phyloP scores from a whole-genome alignment of 176 grass and related monocot genomes.

The Musa itinerans region DNA sequence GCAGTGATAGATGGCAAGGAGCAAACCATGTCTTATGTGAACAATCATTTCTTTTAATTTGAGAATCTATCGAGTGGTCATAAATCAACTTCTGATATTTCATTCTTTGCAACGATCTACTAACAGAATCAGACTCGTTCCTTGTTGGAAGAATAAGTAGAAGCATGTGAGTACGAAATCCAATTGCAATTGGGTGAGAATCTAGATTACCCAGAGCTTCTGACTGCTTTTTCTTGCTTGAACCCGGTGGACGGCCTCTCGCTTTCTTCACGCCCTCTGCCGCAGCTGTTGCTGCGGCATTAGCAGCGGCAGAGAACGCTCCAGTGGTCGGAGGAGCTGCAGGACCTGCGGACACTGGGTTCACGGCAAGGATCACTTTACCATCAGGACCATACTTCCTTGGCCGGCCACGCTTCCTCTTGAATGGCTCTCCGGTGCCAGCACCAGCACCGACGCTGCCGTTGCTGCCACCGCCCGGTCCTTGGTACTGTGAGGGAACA shows the following conservation, averaged over 20 bases:
- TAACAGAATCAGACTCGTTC: background rate
- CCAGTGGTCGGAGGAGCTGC: conserved; percentile 21
- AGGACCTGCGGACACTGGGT: conserved; percentile 25
- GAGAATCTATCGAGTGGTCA: too few relatives aligned
- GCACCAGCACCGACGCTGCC: conserved; percentile 7
- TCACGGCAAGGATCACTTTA: conserved; percentile 44
- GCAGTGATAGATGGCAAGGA: background rate
- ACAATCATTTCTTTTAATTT: background rate
- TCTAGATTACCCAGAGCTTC: conserved; percentile 42
- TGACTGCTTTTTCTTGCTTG: conserved; percentile 57
- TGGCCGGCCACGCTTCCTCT: conserved; percentile 86
- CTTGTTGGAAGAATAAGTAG: background rate
- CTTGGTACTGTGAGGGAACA: conserved; percentile 31
- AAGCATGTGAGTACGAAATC: conserved; percentile 1
- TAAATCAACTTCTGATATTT: background rate
- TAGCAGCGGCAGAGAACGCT: conserved; percentile 27
- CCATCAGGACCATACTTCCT: conserved; percentile 81
- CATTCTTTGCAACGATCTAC: background rate
- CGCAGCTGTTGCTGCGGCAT: conserved; percentile 22
- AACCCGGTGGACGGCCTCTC: conserved; percentile 76
- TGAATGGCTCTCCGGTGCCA: conserved; percentile 41
- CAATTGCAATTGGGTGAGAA: background rate
- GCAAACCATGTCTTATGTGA: background rate
- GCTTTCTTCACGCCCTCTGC: conserved; percentile 47
- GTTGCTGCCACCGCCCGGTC: conserved; percentile 12